A percentile compares a stretch with the other conserved stretches of the same genome.
Conservation (phyloP, 805 yeast species). For the Candida glaebosa region DNA sequence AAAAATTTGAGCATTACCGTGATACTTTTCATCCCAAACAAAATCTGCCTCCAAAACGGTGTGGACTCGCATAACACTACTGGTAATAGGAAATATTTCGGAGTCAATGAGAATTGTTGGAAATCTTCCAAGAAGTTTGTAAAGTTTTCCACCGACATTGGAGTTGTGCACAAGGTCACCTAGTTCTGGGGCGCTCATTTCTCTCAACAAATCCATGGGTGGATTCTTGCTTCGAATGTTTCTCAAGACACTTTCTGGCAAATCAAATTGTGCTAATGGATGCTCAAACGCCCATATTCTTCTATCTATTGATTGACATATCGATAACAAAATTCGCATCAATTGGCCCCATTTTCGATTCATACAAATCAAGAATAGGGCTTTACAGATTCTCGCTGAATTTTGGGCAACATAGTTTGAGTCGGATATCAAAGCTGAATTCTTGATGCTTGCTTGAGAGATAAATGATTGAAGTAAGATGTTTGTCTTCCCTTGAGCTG, state of each 20-base stretch:
- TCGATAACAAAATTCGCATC: slow-evolving; percentile 66
- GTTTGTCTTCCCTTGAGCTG: slow-evolving; percentile 84
- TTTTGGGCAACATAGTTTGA: slow-evolving; percentile 93
- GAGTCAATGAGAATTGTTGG: slow-evolving; percentile 76
- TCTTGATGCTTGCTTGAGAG: slow-evolving; percentile 67
- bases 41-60: slow-evolving; percentile 71
- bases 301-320: slow-evolving; percentile 84
- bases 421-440: slow-evolving; percentile 82
- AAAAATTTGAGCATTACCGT: slow-evolving; percentile 81
- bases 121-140: slow-evolving; percentile 60
- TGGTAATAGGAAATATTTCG: slow-evolving; percentile 85
- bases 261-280: slow-evolving; percentile 83
- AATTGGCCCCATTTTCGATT: slow-evolving; percentile 90
- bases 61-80: slow-evolving; percentile 80
- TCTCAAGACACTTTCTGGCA: slow-evolving; percentile 63
- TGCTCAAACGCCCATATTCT: slow-evolving; percentile 88
- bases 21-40: slow-evolving; percentile 76
- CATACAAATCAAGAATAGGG: slow-evolving; percentile 80
- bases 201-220: slow-evolving; percentile 67
- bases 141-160: slow-evolving; percentile 64
- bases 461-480: slow-evolving; percentile 84
- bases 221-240: slow-evolving; percentile 63
- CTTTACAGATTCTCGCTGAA: slow-evolving; percentile 88
- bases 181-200: slow-evolving; percentile 68
- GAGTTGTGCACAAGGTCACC: slow-evolving; percentile 88